Evolutionary conservation across 345 rosid species (phyloP), one percentile per base, ranked within the genome.

Genomic region (Erysimum cheiranthoides): DNA sequence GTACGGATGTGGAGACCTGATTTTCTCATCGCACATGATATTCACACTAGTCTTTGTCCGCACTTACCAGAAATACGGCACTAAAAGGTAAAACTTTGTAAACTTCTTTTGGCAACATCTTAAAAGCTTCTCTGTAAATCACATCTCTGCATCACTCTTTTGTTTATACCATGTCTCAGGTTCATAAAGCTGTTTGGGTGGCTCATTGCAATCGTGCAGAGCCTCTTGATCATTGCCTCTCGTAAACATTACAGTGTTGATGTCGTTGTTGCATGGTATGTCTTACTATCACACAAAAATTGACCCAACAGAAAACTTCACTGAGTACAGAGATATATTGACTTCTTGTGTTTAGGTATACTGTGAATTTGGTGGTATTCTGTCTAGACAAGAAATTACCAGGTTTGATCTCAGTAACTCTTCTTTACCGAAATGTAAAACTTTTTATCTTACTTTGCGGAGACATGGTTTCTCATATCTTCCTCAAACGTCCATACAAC

Each of bases 171-270:
- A 56, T 46, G 58, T 74, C 82, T 65, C 79, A 96, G 99, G 87
- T 91, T 79, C 70, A 81, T 96, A 79, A 93, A 93, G 92, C 95
- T 88, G 35, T 39, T 85, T 62, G 99, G 87, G 11, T 96, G 99
- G 98, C 73, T 86, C 74, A 68, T 68, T 76, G 99, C 97, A 46
- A 74, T 87, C n/a, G 68, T 86, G 78, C 99, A 89, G 84, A 96
- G 99, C 85, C 80, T 93, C 63, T 76, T 96, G 85, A 96, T 96
- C 45, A 65, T 96, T 60, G 98, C 99, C 17, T 96, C 99, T 34
- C 90, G 98, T 78, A 96, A 96, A 82, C 99, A 96, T 89, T 96
- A 96, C 87, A 87, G 92, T 0, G 98, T 93, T 7, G 99, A 96
- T 38, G 86, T 96, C 0, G 96, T 93, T 60, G 99, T 96, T 78